A percentile compares a stretch with the other conserved stretches of the same genome.
phyloP scores from a whole-genome alignment of 495 filamentous ascomycete species.

The Niebla homalea region DNA sequence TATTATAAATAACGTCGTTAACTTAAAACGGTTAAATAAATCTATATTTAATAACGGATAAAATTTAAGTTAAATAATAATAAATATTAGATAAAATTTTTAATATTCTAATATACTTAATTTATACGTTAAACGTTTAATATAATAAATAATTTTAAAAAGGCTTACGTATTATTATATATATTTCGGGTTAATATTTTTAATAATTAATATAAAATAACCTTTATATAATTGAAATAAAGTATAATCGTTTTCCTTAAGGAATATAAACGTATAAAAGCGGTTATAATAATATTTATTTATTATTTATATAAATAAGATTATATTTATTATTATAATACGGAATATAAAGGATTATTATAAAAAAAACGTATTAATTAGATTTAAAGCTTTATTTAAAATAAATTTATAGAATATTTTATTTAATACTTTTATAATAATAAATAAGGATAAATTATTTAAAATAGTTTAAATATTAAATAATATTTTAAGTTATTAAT shows the following conservation, averaged over 20 bases:
- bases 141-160: not conserved
- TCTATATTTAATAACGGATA: not conserved
- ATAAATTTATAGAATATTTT: too few relatives aligned
- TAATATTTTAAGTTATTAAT: not conserved
- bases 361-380: not conserved
- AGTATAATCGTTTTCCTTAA: not conserved
- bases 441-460: too few relatives aligned
- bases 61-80: not conserved
- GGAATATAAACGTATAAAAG: not conserved
- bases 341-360: not conserved
- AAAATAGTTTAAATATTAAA: not conserved
- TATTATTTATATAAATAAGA: too few relatives aligned
- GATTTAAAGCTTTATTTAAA: not conserved
- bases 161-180: not conserved
- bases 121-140: too few relatives aligned
- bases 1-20: not conserved
- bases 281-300: not conserved
- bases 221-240: conserved; percentile 1
- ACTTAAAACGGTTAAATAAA: not conserved
- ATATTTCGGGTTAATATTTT: not conserved
- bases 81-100: conserved; percentile 1
- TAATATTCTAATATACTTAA: not conserved
- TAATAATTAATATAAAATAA: not conserved
- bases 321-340: not conserved
- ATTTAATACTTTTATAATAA: too few relatives aligned